phyloP scores from a whole-genome alignment of 2,329 filamentous ascomycete species.

The Phaeosphaeriaceae sp. region DNA sequence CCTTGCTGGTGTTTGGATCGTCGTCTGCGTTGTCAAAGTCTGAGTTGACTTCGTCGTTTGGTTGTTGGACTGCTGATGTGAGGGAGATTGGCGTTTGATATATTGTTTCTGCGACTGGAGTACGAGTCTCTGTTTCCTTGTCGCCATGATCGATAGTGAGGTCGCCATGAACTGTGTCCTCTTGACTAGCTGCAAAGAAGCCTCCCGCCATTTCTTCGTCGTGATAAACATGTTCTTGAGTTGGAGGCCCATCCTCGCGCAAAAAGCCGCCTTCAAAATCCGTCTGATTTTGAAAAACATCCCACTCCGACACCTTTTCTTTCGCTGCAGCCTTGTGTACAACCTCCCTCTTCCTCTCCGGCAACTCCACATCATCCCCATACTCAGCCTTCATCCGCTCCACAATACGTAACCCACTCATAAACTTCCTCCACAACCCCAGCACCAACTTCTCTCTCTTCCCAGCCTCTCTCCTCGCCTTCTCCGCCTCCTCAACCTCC shows the following conservation, averaged over 20 bases:
- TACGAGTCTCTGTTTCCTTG: constrained; percentile 6
- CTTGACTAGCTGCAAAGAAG: constrained; percentile 48
- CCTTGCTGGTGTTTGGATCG: constrained; percentile 7
- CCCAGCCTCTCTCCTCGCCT: constrained; percentile 77
- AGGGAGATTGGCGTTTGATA: constrained; percentile 46
- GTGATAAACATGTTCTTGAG: neutral
- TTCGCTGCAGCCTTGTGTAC: constrained; percentile 58
- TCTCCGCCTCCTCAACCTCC: constrained; percentile 72
- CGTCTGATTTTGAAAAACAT: constrained; percentile 35
- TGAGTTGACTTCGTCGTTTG: constrained; percentile 5
- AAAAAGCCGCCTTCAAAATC: constrained; percentile 53
- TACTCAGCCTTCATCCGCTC: constrained; percentile 43
- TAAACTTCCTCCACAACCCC: constrained; percentile 81
- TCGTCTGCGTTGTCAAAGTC: neutral
- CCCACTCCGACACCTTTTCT: constrained; percentile 55
- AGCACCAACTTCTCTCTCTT: constrained; percentile 79
- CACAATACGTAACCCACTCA: constrained; percentile 83
- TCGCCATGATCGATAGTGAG: constrained; percentile 44
- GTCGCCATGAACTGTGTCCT: constrained; percentile 37
- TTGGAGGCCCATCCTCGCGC: constrained; percentile 34
- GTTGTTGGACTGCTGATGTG: constrained; percentile 35
- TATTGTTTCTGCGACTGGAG: constrained; percentile 12
- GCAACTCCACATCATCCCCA: constrained; percentile 55
- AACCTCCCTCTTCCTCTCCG: constrained; percentile 65
- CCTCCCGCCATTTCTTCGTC: constrained; percentile 42